phyloP scores from a whole-genome alignment of 2,329 filamentous ascomycete species.

The Alternaria alternata region DNA sequence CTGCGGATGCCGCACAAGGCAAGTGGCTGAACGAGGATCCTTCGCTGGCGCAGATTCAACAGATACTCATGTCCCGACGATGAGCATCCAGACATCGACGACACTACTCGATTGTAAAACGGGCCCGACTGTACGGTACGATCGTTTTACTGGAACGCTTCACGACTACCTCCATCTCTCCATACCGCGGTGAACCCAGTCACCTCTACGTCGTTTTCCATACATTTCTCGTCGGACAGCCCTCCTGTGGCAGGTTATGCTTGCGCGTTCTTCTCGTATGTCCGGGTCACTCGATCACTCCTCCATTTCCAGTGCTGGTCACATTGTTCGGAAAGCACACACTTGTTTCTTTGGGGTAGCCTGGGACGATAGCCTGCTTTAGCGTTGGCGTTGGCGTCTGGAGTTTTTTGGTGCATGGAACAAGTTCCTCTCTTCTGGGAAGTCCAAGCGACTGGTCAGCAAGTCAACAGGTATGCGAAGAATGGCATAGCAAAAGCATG shows the following conservation, averaged over 20 bases:
- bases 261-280: not conserved
- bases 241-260: not conserved
- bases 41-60: slow-evolving; percentile 60
- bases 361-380: slow-evolving; percentile 18
- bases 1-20: slow-evolving; percentile 63
- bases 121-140: not conserved
- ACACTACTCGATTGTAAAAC: not conserved
- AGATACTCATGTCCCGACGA: slow-evolving; percentile 44
- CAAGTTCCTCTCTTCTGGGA: slow-evolving; percentile 3
- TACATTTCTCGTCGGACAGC: not conserved
- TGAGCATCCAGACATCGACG: slow-evolving; percentile 13
- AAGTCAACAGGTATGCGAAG: not conserved
- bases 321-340: slow-evolving; percentile 15
- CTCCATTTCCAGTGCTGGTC: slow-evolving; percentile 22
- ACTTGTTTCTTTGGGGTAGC: slow-evolving; percentile 8
- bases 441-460: slow-evolving; percentile 1
- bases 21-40: slow-evolving; percentile 71
- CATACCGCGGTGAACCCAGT: not conserved
- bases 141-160: not conserved
- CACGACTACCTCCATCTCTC: not conserved
- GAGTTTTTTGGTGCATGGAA: slow-evolving; percentile 3
- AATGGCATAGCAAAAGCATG: not conserved
- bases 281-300: not conserved
- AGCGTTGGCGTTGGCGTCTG: slow-evolving; percentile 26
- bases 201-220: not conserved